Conservation (phyloP, 257 asterid genomes). For the Leonotis leonurus region DNA sequence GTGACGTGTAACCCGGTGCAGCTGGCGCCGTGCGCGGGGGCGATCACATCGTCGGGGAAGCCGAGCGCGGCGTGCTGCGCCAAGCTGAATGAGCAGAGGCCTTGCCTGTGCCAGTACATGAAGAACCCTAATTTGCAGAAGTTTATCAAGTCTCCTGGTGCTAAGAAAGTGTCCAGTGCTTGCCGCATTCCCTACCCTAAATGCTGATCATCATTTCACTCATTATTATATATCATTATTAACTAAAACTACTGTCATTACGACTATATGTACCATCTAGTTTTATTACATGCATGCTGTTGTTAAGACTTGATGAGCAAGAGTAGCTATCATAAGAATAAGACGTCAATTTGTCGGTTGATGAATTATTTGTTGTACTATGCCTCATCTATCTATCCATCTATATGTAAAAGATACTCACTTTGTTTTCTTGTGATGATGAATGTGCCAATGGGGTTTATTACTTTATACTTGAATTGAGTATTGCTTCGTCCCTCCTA, state of each 20-base stretch:
- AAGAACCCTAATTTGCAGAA: constrained; percentile 63
- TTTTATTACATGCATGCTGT: neutral
- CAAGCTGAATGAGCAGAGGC: constrained; percentile 65
- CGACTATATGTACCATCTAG: neutral
- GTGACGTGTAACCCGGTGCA: constrained; percentile 70
- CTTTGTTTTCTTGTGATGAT: no score
- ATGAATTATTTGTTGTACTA: neutral
- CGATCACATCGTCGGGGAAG: constrained; percentile 43
- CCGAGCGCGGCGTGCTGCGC: constrained; percentile 55
- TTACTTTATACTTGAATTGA: no score
- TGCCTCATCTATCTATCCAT: neutral
- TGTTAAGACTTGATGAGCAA: neutral
- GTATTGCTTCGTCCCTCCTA: no score
- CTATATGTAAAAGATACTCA: no score
- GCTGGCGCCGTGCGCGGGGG: constrained; percentile 69
- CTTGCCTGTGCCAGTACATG: constrained; percentile 73
- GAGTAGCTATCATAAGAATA: no score
- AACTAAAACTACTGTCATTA: neutral
- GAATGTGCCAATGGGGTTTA: no score
- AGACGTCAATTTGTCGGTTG: neutral
- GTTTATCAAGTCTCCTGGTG: constrained; percentile 71
- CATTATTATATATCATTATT: no score
- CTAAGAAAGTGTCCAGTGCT: constrained; percentile 52
- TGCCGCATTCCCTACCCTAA: constrained; percentile 56
- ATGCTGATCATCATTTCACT: no score